Evolutionary conservation across 2,329 filamentous ascomycete genomes (phyloP), one percentile per base, ranked within the genome.

Genomic region (Meredithiella fracta): DNA sequence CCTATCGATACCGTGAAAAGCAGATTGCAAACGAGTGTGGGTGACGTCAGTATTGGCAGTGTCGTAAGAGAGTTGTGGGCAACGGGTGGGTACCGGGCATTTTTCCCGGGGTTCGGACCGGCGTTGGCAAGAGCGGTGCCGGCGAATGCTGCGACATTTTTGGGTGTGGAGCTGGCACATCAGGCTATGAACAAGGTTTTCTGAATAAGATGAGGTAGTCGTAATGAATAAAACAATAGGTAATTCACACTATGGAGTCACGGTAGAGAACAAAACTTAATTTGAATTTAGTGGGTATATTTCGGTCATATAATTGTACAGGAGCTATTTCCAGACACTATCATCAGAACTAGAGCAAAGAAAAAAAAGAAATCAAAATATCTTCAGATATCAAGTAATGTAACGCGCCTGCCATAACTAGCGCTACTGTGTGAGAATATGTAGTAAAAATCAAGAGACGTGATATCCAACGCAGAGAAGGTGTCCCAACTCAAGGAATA

Each of bases 1-100:
- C 92, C 92, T 22, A 78, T 98, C 61, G 92, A 98, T 66, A 98
- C 92, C 0, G 83, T 98, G 72, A 98, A 98, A 79, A 90, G 84
- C 61, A 77, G 90, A 38, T 72, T 98, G 67, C 92, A 98, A 76
- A 94, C 87, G 47, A 88, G 88, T 44, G 87, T 88, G 49, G 86
- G 92, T 65, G 89, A 88, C 51, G 84, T 84, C 62, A 83, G 89
- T 52, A 80, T 98, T 53, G 78, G 82, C 15, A 82, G 85, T 6
- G 87, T 92, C 31, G 79, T 98, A 53, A 77, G 79, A 61, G 80
- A 88, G 55, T 74, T 98, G n/a, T 95, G 95, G 66, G 81, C 74
- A 37, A 82, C 74, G 64, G 90, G 91, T 31, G 92, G 92, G 3
- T 68, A 86, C 65, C 89, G 83, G 72, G 90, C 92, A 1, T 98